Base-by-base conservation (phyloP, 179 eudicot species). In the Carnegiea gigantea region DNA sequence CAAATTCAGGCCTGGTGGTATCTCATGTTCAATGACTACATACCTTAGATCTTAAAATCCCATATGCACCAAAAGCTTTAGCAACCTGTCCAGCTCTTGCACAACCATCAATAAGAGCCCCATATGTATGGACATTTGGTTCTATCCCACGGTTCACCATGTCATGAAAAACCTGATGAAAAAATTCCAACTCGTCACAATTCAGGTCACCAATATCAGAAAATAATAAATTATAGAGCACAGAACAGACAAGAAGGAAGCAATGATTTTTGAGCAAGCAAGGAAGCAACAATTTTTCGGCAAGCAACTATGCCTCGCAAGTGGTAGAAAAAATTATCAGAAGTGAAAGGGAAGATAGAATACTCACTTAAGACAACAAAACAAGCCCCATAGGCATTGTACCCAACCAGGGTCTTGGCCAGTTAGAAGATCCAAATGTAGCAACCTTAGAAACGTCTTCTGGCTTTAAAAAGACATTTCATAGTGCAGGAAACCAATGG, bases 41-140 rank as follows among this genome's bases (percentile, higher is more conserved):
- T 90, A 96, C 99, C 97, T 96, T 96, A 72, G 99, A 93, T 88
- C 97, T 91, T 88, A 96, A 86, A 72, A 96, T 94, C 76, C 99
- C 99, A 88, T 96, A 96, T 80, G 98, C 99, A 88, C 99, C 99
- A 90, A 96, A 96, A 15, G 99, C 99, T 89, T 96, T 96, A 20
- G 98, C 97, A 76, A 94, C 91, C 89, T 94, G 98, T 74, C 98
- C 97, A 84, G 95, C 97, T 88, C 92, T 94, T 76, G 95, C 99
- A 85, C 98, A 96, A 54, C 99, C 99, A 86, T 94, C 98, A 85
- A 96, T 93, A 79, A 96, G 98, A 82, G 98, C 93, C 73, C 99
- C 97, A 86, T 94, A 96, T 48, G 99, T 96, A 87, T 96, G 91
- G 82, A 90, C 87, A 91, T 92, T 96, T 82, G 99, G 99, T 75